Evolutionary conservation across 164 flowering plant genomes (phyloP), one percentile per base, ranked within the genome.

Genomic region (Piper betle): DNA sequence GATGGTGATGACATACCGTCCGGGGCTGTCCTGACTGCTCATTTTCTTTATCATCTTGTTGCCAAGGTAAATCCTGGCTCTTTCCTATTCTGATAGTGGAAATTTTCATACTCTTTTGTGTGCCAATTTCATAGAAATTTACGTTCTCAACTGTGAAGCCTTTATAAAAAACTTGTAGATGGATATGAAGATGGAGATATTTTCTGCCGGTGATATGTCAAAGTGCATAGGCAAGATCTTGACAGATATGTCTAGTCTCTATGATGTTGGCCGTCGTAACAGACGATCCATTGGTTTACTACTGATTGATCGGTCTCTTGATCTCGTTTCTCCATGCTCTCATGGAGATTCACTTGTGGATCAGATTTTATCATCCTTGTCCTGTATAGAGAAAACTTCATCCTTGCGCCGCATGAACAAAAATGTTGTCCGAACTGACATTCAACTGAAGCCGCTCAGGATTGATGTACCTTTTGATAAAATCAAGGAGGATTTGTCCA

Each of bases 241-340:
- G 85, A 90, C 86, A 52, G 96, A 85, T 78, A 93, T 93, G 99
- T 93, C 99, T 65, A 88, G 97, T 70, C 99, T 93, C 60, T 93
- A 93, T 80, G 97, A 93, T 72, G 99, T 93, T 50, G 99, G 97
- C 48, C 86, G 97, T 16, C 97, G 96, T 17, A 62, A 57, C 43
- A 93, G 86, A 77, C 78, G 84, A 71, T 77, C 99, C 19, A 96
- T 92, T 41, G 99, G 99, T 60, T 77, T 93, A 60, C 72, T 93
- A 63, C 85, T 93, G 58, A 65, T 93, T 71, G 99, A 93, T 64
- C 94, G 99, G 40, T 80, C 97, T 6, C 88, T 88, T 63, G 99
- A 90, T 80, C 91, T 93, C 68, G 75, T 90, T 37, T 87, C 97
- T 57, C 96, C 99, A 53, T 90, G 96, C 71, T 82, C 82, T 76